Conservation (phyloP, 1,139 yeast species). For the Torulaspora globosa region DNA sequence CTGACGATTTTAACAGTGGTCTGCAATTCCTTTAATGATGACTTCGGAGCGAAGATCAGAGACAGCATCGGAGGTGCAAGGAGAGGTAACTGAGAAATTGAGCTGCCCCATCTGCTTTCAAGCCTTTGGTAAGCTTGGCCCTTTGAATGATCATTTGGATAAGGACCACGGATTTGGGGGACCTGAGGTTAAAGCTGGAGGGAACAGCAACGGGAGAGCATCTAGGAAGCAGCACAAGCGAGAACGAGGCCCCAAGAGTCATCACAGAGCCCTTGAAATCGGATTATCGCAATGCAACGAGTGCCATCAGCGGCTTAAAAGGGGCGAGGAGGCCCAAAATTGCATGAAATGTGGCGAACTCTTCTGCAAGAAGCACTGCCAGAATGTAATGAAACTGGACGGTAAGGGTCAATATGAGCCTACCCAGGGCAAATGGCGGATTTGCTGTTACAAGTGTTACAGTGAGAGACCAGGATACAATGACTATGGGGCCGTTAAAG, state of each 20-base stretch:
- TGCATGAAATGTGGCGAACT: slow-evolving; percentile 71
- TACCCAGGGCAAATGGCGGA: slow-evolving; percentile 57
- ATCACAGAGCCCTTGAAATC: slow-evolving; percentile 56
- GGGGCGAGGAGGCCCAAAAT: slow-evolving; percentile 52
- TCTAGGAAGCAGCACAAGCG: slow-evolving; percentile 4
- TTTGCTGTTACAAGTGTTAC: slow-evolving; percentile 67
- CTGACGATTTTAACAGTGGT: not conserved
- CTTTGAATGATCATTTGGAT: slow-evolving; percentile 69
- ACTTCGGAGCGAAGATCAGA: not conserved
- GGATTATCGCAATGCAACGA: slow-evolving; percentile 37
- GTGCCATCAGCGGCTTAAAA: slow-evolving; percentile 44
- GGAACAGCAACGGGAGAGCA: not conserved
- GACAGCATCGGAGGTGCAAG: not conserved
- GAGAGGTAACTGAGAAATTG: slow-evolving; percentile 4
- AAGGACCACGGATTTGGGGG: slow-evolving; percentile 50
- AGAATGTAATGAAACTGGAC: slow-evolving; percentile 47
- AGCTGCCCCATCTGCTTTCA: slow-evolving; percentile 72
- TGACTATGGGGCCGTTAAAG: slow-evolving; percentile 42
- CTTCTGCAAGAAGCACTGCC: slow-evolving; percentile 64
- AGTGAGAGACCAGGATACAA: slow-evolving; percentile 51
- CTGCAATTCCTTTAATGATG: not conserved
- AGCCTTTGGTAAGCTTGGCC: slow-evolving; percentile 51
- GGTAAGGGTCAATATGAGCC: slow-evolving; percentile 47
- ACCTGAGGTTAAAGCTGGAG: not conserved
- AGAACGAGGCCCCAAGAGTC: slow-evolving; percentile 45